These are phyloP conservation scores for Nitzschia inconspicua DNA, from an alignment of 108 stramenopile species.

Conservation along the genomic window DNA sequence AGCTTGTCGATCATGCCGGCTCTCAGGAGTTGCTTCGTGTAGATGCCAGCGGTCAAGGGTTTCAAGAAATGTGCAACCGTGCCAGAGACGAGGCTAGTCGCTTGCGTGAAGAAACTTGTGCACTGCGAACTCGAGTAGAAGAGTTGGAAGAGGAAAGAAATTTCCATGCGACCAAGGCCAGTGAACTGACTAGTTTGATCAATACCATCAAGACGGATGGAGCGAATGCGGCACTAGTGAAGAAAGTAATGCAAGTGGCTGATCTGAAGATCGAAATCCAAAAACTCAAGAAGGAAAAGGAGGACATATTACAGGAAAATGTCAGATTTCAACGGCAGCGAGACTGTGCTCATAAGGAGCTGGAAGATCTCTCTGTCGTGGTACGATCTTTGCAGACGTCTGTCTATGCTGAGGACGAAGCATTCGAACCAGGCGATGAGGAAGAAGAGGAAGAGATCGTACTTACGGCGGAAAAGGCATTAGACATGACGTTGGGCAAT, in stretches of 20 bases:
- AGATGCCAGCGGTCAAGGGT: too few species aligned
- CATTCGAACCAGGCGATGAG: not conserved
- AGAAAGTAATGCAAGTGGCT: constrained; percentile 7
- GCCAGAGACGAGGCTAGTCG: constrained; percentile 12
- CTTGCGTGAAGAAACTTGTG: constrained; percentile 15
- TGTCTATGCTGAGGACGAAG: constrained; percentile 4
- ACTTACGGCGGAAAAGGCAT: constrained; percentile 17
- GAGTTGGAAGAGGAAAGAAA: constrained; percentile 24
- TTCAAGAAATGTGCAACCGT: too few species aligned
- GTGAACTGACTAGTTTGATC: constrained; percentile 7
- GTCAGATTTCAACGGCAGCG: not conserved
- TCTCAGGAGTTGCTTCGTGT: too few species aligned
- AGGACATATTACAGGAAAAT: not conserved
- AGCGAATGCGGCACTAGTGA: constrained; percentile 9
- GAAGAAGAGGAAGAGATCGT: constrained; percentile 10
- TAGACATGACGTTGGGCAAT: constrained; percentile 16
- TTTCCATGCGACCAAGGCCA: constrained; percentile 25
- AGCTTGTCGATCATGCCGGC: too few species aligned
- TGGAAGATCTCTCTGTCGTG: constrained; percentile 8
- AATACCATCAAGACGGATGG: not conserved
- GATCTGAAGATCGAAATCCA: constrained; percentile 7
- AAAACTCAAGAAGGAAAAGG: not conserved
- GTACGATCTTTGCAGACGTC: constrained; percentile 17
- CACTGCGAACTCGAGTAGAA: constrained; percentile 14
- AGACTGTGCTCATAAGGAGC: constrained; percentile 7